These are phyloP conservation scores for Sparassis latifolia DNA, from an alignment of 1,284 basidiomycete genomes.

Conservation along the genomic window DNA sequence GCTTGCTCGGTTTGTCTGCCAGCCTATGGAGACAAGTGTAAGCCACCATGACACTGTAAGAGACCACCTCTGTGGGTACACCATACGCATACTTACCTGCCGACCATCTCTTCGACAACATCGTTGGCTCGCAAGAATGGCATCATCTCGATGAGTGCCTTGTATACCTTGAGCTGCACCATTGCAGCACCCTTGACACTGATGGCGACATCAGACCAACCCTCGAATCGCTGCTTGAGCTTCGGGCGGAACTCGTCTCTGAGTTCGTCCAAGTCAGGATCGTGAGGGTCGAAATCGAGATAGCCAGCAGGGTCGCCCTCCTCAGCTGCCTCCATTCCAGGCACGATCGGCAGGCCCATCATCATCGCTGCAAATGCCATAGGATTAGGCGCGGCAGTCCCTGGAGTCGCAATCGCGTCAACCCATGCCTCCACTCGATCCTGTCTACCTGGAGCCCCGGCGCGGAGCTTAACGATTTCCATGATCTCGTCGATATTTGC, in stretches of 20 bases:
- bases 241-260: constrained; percentile 52
- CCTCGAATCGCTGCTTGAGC: constrained; percentile 47
- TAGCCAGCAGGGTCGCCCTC: constrained; percentile 35
- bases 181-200: constrained; percentile 29
- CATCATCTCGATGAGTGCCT: constrained; percentile 41
- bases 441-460: constrained; percentile 30
- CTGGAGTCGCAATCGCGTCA: constrained; percentile 39
- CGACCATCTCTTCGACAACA: constrained; percentile 47
- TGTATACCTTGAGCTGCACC: constrained; percentile 35
- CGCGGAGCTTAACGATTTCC: constrained; percentile 38
- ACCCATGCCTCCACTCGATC: constrained; percentile 48
- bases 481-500: constrained; percentile 33
- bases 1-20: constrained; percentile 44
- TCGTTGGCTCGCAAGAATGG: constrained; percentile 46
- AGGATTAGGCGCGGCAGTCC: constrained; percentile 34
- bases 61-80: background rate
- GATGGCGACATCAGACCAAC: constrained; percentile 40
- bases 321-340: constrained; percentile 35
- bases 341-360: constrained; percentile 50
- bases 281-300: constrained; percentile 44
- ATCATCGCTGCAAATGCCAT: constrained; percentile 63
- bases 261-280: constrained; percentile 52
- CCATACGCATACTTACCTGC: constrained; percentile 30
- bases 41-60: background rate
- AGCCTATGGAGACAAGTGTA: constrained; percentile 30